Percentiles rank a stretch among this genome's conserved stretches.
Evolutionary conservation across 2,329 filamentous ascomycete genomes (phyloP).

Genomic region (Thelonectria olida): DNA sequence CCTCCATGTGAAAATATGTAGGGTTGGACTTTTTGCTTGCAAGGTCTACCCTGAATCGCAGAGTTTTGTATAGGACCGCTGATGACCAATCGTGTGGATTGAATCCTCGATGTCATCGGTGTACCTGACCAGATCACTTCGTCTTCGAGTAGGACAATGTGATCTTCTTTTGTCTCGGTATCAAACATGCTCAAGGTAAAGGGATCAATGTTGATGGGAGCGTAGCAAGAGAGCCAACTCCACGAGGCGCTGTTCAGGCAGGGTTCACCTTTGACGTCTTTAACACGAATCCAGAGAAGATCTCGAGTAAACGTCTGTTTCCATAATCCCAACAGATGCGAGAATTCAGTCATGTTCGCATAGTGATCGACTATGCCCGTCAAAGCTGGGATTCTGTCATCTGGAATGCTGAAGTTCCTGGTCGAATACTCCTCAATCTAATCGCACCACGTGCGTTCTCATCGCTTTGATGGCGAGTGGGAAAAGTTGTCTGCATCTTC

Average conservation of each 20-base stretch:
- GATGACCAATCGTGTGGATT: background rate
- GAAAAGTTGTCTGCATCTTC: background rate
- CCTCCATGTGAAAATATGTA: background rate
- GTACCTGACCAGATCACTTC: background rate
- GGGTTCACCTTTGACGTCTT: background rate
- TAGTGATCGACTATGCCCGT: constrained; percentile 12
- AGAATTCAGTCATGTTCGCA: background rate
- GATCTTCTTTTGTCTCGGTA: background rate
- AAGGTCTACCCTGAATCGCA: background rate
- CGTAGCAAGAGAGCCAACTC: constrained; percentile 16
- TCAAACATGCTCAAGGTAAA: background rate
- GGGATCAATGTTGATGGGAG: background rate
- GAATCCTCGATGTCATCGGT: background rate
- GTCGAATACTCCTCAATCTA: constrained; percentile 20
- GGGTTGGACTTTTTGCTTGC: background rate
- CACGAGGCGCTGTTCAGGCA: constrained; percentile 7
- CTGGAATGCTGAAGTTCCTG: constrained; percentile 1
- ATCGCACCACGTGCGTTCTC: constrained; percentile 8
- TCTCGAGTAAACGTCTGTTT: constrained; percentile 1
- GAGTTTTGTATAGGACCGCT: background rate
- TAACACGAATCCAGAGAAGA: constrained; percentile 6
- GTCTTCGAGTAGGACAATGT: background rate
- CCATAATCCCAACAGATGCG: constrained; percentile 10
- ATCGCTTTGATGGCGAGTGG: background rate
- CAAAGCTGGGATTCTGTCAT: constrained; percentile 3